Percentiles rank a stretch among this genome's conserved stretches.
Conservation (phyloP, 768 basidiomycete genomes). For the Leccinum uliginosum region DNA sequence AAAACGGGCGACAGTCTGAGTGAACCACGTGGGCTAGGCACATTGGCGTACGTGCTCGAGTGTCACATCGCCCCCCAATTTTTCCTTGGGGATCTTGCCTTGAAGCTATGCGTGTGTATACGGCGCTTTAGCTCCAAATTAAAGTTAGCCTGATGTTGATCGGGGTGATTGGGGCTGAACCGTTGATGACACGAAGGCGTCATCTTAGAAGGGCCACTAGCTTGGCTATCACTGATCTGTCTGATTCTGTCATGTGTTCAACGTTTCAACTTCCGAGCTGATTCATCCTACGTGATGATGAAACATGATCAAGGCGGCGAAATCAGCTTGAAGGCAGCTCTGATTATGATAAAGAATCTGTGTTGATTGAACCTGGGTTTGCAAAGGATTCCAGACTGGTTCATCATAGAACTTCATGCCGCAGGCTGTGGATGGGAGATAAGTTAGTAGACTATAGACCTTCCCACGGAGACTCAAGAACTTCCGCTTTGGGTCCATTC, state of each 20-base stretch:
- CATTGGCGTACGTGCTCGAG: neutral
- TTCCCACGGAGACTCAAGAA: conserved; percentile 6
- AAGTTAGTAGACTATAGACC: neutral
- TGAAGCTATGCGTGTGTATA: neutral
- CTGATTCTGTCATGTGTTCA: no score
- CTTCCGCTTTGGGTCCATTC: conserved; percentile 10
- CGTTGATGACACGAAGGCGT: neutral
- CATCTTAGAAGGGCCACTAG: no score
- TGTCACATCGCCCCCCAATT: neutral
- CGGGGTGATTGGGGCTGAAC: neutral
- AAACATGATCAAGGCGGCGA: neutral
- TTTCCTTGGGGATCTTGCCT: neutral
- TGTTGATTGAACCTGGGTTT: neutral
- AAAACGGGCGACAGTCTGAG: neutral
- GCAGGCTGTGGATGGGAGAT: no score
- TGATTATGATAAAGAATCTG: no score
- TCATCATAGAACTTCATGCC: no score
- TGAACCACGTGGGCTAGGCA: neutral
- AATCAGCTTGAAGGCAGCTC: neutral
- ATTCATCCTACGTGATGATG: neutral
- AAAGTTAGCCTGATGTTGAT: neutral
- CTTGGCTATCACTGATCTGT: neutral
- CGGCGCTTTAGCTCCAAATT: neutral
- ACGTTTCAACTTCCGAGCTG: neutral
- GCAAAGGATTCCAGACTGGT: no score